These are phyloP conservation scores for Eucalyptus polyanthemos DNA, from an alignment of 345 rosid species.

Conservation along the genomic window DNA sequence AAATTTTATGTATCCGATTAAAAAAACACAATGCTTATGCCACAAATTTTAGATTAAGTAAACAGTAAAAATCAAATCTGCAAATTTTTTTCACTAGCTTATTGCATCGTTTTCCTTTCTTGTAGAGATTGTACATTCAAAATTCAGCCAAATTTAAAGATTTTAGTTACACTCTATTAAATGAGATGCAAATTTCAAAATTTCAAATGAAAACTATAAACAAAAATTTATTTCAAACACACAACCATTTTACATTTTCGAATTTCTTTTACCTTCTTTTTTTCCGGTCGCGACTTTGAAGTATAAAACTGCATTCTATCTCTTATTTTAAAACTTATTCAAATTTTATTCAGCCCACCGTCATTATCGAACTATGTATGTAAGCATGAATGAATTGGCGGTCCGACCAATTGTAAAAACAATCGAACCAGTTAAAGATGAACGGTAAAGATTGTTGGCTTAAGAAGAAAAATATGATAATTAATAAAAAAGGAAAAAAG, in stretches of 20 bases:
- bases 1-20: not conserved
- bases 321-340: not conserved
- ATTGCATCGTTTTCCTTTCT: not conserved
- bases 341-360: not conserved
- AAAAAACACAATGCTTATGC: not conserved
- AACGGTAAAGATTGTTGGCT: not conserved
- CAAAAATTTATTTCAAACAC: not conserved
- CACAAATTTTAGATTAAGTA: not conserved
- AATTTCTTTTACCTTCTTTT: not conserved
- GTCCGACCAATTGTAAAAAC: not conserved
- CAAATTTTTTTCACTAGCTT: not conserved
- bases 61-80: not conserved
- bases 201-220: not conserved
- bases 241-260: not conserved
- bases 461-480: not conserved
- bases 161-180: not conserved
- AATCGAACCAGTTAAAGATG: not conserved
- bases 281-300: not conserved
- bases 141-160: not conserved
- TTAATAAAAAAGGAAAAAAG: no score
- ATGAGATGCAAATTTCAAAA: not conserved
- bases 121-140: not conserved
- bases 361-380: not conserved
- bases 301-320: not conserved
- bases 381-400: not conserved